Evolutionary conservation across 345 rosid genomes (phyloP), one percentile per base, ranked within the genome.

Genomic region (Nephelium lappaceum): DNA sequence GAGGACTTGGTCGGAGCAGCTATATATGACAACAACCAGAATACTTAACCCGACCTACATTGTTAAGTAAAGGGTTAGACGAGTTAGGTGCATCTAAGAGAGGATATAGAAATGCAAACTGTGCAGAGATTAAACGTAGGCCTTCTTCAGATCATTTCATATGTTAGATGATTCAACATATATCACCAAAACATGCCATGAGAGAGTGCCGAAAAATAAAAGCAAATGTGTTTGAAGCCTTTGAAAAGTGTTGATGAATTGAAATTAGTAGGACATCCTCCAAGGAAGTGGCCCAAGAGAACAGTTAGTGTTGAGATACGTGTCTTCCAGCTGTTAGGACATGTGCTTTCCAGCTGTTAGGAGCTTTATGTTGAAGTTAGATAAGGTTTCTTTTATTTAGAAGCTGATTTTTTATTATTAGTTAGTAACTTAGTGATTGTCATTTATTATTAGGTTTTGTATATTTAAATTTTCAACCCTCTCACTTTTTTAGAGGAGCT

Each of bases 1-100:
- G 62, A 96, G 91, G 62, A 92, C 98, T 93, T 94, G 99, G 78
- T 97, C 99, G 16, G 99, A 94, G 85, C 95, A 97, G 86, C 95
- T 94, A 76, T 94, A 93, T 47, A 97, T 84, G 53, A 97, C 86
- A 79, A 97, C 80, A n/a, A 93, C 90, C 79, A 94, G 78, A 87
- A 97, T 87, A 67, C 91, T 79, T 68, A 94, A 36, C 78, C 91
- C 99, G 24, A 89, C 98, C 98, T 97, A 76, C 84, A 88, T 45
- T 69, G 65, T 57, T 51, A 75, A 72, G 49, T 69, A 57, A 77
- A 78, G 74, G 69, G 73, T 85, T 74, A 87, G 74, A 53, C 11
- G 51, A 36, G 61, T 57, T 6, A 27, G 38, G 36, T 64, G 58
- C 80, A 75, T 36, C 19, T 9, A 53, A 42, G 67, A 68, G 74